Base-by-base conservation (phyloP, 768 basidiomycete species). In the Boletales sp. region DNA sequence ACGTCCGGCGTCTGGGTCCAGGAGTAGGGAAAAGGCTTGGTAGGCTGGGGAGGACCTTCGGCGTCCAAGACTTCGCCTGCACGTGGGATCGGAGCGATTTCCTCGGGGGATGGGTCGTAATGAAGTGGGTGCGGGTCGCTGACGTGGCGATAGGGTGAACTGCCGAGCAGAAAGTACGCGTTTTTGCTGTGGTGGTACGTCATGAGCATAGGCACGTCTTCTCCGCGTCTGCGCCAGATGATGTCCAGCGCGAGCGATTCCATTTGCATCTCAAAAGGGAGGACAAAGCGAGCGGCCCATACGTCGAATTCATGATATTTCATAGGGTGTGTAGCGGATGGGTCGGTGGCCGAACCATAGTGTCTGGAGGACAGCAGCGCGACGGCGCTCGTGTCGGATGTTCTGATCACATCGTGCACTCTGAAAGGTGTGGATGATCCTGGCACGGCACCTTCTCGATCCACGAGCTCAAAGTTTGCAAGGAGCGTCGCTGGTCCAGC, bases 1-100 rank as follows among this genome's bases (percentile, higher is more conserved):
- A 89, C 81, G 63, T 94, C 91, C 1, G 81, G 66, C 5, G 86
- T 84, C 62, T 99, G 95, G 0, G 84, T 90, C 95, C 95, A 99
- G 2, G 91, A 90, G 68, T 94, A 97, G 0, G 93, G 87, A 25
- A 82, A 81, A 4, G 87, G 88, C 55, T 76, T 84, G 10, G 68
- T 63, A 2, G 71, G 71, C 17, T 68, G 62, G 7, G 59, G 49
- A 37, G 61, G 56, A 5, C 63, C 56, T 13, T 59, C 57, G 21
- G 41, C 56, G 53, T 84, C 81, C 40, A 86, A 64, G 51, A 72
- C 74, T 65, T 87, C 87, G 52, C 72, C 75, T 8, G 70, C 62
- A 42, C 82, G 79, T 15, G 90, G 87, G 42, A 89, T 82, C 5
- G 87, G 81, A 0, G 77, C 83, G 2, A 85, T 67, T 58, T 91